Evolutionary conservation across 2,329 filamentous ascomycete genomes (phyloP), one percentile per base, ranked within the genome.

Genomic region (Spiromastix sp.): DNA sequence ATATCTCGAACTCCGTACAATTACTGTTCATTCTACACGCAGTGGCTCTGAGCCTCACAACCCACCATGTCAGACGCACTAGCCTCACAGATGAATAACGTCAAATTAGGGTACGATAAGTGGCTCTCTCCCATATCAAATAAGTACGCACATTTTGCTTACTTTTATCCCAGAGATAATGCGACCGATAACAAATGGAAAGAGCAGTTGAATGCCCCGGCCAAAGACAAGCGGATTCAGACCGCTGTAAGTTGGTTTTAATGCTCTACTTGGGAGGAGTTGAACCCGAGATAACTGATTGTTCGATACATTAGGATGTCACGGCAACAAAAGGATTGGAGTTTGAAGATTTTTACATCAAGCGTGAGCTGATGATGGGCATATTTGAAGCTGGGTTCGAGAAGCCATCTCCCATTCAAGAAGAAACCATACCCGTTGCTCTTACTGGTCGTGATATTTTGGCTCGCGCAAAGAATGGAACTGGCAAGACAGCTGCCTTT

Each of bases 371-470:
- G 42, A 77, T 98, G 67, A 98, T 96, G 89, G 91, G 91, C 43
- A 96, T 98, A 48, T 98, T 96, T 61, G 91, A 98, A 68, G 91
- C 91, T 48, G 91, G 91, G 44, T 98, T 95, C 61, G 91, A 98
- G 61, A 95, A 93, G 66, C 91, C 91, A 11, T 98, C 91, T 38
- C 91, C 91, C 8, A 98, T 98, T 51, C 91, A 98, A 76, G 91
- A 98, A 79, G 91, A 96, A 67, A 86, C 91, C 37, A 95, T 98
- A 54, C 91, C 91, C 31, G 89, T 98, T 47, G 91, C 91, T 33
- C 73, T 98, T 38, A 93, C 89, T 31, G 91, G 91, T 38, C 78
- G 89, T 64, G 91, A 98, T 57, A 87, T 98, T 51, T 74, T 98
- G 45, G 91, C 91, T 41, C 78, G 91, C 63, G 91, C 91, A 47